Percentiles rank a stretch among this genome's conserved stretches.
Evolutionary conservation across 192 early-diverging fungal genomes (phyloP).

Genomic region (Chytriomyces hyalinus): DNA sequence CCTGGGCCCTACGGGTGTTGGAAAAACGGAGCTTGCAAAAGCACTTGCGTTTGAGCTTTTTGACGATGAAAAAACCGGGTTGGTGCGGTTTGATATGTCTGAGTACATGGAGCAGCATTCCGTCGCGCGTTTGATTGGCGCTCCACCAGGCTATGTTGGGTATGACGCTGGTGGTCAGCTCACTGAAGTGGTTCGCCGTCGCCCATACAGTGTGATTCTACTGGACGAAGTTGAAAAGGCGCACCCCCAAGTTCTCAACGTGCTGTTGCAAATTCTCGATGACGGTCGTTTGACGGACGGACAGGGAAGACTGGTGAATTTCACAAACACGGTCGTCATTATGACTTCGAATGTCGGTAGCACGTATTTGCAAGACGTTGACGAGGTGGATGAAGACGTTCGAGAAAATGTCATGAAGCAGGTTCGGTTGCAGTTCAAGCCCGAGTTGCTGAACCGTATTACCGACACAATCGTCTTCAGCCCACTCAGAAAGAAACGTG

Average conservation of each 20-base stretch:
- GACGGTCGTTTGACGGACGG: conserved; percentile 95
- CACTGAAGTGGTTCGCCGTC: conserved; percentile 89
- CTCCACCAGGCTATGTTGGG: conserved; percentile 97
- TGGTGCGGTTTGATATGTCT: conserved; percentile 98
- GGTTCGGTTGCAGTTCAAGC: conserved; percentile 78
- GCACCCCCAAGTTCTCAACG: conserved; percentile 86
- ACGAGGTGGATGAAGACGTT: conserved; percentile 25
- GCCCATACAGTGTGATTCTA: conserved; percentile 91
- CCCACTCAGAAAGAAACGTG: conserved; percentile 55
- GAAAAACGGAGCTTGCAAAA: conserved; percentile 78
- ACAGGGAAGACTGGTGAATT: conserved; percentile 90
- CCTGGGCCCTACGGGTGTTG: conserved; percentile 95
- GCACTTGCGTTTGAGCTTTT: conserved; percentile 80
- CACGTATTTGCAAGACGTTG: conserved; percentile 55
- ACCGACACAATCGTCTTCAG: conserved; percentile 92
- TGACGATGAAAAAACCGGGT: conserved; percentile 95
- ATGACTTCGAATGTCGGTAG: conserved; percentile 92
- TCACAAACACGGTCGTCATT: conserved; percentile 94
- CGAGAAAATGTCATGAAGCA: conserved; percentile 73
- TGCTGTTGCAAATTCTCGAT: conserved; percentile 95
- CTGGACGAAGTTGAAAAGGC: conserved; percentile 99
- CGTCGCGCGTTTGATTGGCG: conserved; percentile 89
- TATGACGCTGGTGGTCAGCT: conserved; percentile 96
- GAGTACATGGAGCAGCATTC: conserved; percentile 95
- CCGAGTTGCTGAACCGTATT: conserved; percentile 96